Evolutionary conservation across 169 alveolate species (phyloP).

Genomic region (Theileria orientalis): DNA sequence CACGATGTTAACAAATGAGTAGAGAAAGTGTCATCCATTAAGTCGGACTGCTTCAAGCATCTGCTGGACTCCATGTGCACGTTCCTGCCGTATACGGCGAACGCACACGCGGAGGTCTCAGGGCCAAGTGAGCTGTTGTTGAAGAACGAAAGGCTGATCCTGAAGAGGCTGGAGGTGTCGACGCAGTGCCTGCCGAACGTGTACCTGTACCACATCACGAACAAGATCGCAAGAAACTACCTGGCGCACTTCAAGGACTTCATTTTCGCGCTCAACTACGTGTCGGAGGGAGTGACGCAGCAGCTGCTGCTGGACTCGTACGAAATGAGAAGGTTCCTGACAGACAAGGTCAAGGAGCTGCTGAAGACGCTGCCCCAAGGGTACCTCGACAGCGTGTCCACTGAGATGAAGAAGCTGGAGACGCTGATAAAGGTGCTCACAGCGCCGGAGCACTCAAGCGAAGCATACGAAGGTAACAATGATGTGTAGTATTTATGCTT

Average conservation of each 20-base stretch:
- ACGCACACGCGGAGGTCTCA: background rate
- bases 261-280: slow-evolving; percentile 60
- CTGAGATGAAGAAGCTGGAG: slow-evolving; percentile 56
- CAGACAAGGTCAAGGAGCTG: slow-evolving; percentile 7
- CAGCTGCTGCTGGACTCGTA: slow-evolving; percentile 70
- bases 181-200: slow-evolving; percentile 43
- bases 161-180: slow-evolving; percentile 21
- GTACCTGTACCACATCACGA: slow-evolving; percentile 64
- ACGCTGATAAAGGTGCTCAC: slow-evolving; percentile 46
- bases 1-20: background rate
- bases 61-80: slow-evolving; percentile 47
- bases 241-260: slow-evolving; percentile 64
- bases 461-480: slow-evolving; percentile 39
- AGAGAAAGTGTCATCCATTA: slow-evolving; percentile 48
- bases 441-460: slow-evolving; percentile 9
- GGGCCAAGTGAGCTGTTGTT: slow-evolving; percentile 29
- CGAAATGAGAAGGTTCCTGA: slow-evolving; percentile 55
- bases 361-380: slow-evolving; percentile 57
- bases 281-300: slow-evolving; percentile 63
- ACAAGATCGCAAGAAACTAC: slow-evolving; percentile 66
- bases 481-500: background rate
- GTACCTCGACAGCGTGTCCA: slow-evolving; percentile 29
- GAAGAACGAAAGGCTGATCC: slow-evolving; percentile 16
- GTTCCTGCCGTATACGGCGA: slow-evolving; percentile 15
- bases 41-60: slow-evolving; percentile 38